Base-by-base conservation (phyloP, 495 filamentous ascomycete genomes). In the Trichodelitschia bisporula region DNA sequence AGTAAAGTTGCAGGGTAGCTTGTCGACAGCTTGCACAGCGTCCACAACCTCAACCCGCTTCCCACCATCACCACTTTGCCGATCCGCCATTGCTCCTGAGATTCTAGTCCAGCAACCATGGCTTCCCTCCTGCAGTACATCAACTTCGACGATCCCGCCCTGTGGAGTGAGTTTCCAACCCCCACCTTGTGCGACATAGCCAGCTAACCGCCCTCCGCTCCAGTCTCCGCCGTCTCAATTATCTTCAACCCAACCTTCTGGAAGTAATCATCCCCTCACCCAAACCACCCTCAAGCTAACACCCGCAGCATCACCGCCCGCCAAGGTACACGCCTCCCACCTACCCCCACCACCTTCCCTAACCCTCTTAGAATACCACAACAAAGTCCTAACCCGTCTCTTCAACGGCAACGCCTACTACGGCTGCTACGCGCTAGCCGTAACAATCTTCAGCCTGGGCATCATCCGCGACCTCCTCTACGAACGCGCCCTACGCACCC, bases 391-490 rank as follows among this genome's bases (percentile, higher is more conserved):
- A 27, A 92, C 84, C 39, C 73, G 72, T 47, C 64, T 83, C 38
- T 90, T 91, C 46, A 63, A 70, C 26, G 75, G 77, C 38, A 79
- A 72, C 44, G 61, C 72, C 18, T 72, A 75, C 42, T 56, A 63
- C 37, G 86, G 70, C 32, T 93, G 84, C 69, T 97, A 95, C 49
- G 69, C 64, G 39, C 72, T 97, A 19, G 86, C 84, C 21, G 50
- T 66, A 32, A 64, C 69, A 28, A 97, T 97, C 51, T 97, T 97
- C 68, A 64, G 63, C 15, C 58, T 97, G 26, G 86, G 86, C 16
- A 69, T 97, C 35, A 44, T 91, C 48, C 75, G 86, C 37, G 86
- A 97, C 51, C 50, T 59, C 36, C 31, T 78, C 39, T 78, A 75
- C 55, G 70, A 80, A 50, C 62, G 61, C 27, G 74, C 77, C 18